phyloP scores from a whole-genome alignment of 2,329 filamentous ascomycete genomes.

The Pseudocercospora macadamiae region DNA sequence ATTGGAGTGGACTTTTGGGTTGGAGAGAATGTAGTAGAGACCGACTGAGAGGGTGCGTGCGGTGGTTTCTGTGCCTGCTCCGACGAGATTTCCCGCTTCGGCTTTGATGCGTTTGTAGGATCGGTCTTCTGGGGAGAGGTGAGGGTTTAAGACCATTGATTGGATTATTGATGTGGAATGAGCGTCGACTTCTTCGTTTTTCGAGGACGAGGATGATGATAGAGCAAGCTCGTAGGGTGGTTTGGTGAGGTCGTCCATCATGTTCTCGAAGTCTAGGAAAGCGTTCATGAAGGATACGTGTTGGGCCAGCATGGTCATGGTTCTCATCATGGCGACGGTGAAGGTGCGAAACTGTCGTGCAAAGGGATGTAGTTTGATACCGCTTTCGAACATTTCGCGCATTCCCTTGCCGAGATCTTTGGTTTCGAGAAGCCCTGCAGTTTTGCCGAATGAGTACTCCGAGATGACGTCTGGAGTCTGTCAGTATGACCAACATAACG shows the following conservation, averaged over 20 bases:
- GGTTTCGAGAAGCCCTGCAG: neutral
- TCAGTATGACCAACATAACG: neutral
- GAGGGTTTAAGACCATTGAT: constrained; percentile 3
- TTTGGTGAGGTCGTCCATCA: neutral
- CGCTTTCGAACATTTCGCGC: constrained; percentile 1
- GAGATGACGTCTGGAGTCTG: constrained; percentile 2
- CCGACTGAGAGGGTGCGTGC: constrained; percentile 47
- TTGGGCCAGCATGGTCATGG: neutral
- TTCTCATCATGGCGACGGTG: neutral
- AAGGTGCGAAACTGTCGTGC: neutral
- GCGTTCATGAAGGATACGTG: neutral
- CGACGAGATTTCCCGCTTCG: constrained; percentile 50
- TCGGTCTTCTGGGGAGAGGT: constrained; percentile 31
- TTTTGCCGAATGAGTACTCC: constrained; percentile 10
- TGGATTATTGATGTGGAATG: neutral
- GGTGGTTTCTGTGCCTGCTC: constrained; percentile 51
- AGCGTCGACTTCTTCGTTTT: neutral
- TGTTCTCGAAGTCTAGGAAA: constrained; percentile 2
- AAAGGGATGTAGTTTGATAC: constrained; percentile 10
- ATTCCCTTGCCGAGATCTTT: constrained; percentile 1
- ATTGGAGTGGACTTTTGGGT: constrained; percentile 37
- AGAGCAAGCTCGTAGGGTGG: constrained; percentile 3
- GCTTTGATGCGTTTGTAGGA: constrained; percentile 43
- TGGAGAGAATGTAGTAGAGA: constrained; percentile 45
- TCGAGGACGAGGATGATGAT: neutral